Base-by-base conservation (phyloP, 768 basidiomycete genomes). In the Pulveroboletus frians region DNA sequence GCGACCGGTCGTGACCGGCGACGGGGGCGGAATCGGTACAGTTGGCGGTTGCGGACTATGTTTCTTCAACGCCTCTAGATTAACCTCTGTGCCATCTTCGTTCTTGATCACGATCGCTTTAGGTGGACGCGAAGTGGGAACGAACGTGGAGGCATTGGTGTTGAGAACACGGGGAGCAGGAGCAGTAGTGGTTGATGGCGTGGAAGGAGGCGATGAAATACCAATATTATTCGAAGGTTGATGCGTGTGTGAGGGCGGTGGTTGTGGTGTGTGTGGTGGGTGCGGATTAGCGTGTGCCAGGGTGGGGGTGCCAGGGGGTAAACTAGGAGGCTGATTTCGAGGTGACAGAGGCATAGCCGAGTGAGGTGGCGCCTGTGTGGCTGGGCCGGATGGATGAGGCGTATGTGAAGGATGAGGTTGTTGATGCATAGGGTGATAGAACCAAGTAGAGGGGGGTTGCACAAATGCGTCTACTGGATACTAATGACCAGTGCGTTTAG, bases 281-380 rank as follows among this genome's bases (percentile, higher is more conserved):
- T 69, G 63, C 9, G 83, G 78, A 30, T 76, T 63, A 15, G 85
- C 77, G 49, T 84, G 85, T 3, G 79, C 47, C 47, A 78, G 71
- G 2, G 82, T 85, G n/a, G 88, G 85, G 1, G 87, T 88, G 27
- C 78, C 79, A 11, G 85, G 81, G 5, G 79, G 82, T 15, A 85
- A 59, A 42, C 59, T 69, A 11, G 71, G 72, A 42, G 77, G 73
- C 30, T 74, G 77, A 58, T 77, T 81, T 54, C 84, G 79, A 32
- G 87, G 85, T 14, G 87, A 88, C 73, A 88, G 79, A 5, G 84
- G 74, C 67, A 83, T 78, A 44, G 69, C 69, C 29, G 70, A 54
- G 56, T 80, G 75, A 41, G 73, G 74, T 23, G 73, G 74, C 27
- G 69, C 61, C 42, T 70, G 73, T 49, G 70, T 60, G n/a, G 65